phyloP scores from a whole-genome alignment of 2,329 filamentous ascomycete genomes.

The Aspergillus neotritici region DNA sequence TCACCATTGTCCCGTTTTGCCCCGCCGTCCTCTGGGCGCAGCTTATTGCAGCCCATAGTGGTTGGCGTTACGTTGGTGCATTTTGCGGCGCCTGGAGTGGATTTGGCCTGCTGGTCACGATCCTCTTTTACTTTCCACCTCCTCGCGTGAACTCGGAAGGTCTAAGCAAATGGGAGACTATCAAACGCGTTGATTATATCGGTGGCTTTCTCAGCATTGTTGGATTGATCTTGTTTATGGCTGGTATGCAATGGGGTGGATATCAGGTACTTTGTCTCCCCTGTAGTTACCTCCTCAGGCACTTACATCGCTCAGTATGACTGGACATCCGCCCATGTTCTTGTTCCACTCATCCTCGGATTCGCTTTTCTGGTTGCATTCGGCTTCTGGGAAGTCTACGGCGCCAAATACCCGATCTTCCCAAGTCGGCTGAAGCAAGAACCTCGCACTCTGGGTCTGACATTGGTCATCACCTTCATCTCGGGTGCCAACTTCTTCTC shows the following conservation, averaged over 20 bases:
- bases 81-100: constrained; percentile 41
- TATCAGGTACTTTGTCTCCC: constrained; percentile 31
- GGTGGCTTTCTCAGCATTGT: constrained; percentile 45
- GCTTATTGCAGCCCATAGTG: constrained; percentile 44
- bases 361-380: constrained; percentile 40
- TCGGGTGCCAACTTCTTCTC: constrained; percentile 57
- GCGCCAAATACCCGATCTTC: constrained; percentile 44
- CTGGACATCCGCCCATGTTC: constrained; percentile 43
- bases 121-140: constrained; percentile 44
- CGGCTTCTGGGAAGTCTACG: constrained; percentile 44
- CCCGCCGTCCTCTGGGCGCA: constrained; percentile 59
- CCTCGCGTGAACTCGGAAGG: constrained; percentile 39
- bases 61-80: constrained; percentile 42
- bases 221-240: constrained; percentile 46
- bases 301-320: constrained; percentile 29
- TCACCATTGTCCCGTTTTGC: constrained; percentile 59
- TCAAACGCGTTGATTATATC: constrained; percentile 47
- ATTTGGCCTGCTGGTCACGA: constrained; percentile 38
- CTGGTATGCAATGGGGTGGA: constrained; percentile 50
- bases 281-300: constrained; percentile 3
- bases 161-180: constrained; percentile 34
- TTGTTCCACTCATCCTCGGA: constrained; percentile 44
- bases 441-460: constrained; percentile 48
- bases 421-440: constrained; percentile 43
- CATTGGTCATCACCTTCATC: constrained; percentile 54